Conservation (phyloP, 2,329 filamentous ascomycete genomes). For the Pseudogymnoascus sp. region DNA sequence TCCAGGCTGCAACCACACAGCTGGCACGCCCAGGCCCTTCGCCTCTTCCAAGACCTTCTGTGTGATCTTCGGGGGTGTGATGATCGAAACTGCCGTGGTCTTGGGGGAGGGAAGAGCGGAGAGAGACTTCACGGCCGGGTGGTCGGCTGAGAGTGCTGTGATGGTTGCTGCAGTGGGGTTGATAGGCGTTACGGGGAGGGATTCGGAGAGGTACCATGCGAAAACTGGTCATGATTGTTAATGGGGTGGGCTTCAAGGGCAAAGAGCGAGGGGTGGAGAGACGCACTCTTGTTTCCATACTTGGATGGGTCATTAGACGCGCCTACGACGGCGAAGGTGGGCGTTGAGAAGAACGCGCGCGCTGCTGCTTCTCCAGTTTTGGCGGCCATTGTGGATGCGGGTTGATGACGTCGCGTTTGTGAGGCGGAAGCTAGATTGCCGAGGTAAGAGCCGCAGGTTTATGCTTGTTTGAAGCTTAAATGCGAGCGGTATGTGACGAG, state of each 20-base stretch:
- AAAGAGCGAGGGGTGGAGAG: not conserved
- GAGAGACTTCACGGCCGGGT: constrained; percentile 52
- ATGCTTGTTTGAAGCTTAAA: not conserved
- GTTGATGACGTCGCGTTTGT: not conserved
- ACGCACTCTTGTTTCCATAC: constrained; percentile 76
- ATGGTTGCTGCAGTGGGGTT: constrained; percentile 67
- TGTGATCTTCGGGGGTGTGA: constrained; percentile 78
- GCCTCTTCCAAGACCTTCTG: constrained; percentile 70
- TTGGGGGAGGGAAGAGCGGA: constrained; percentile 56
- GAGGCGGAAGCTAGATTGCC: not conserved
- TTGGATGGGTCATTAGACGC: constrained; percentile 79
- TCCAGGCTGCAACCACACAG: constrained; percentile 87
- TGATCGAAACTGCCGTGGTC: constrained; percentile 72
- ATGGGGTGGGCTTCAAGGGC: constrained; percentile 11
- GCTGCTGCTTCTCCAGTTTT: constrained; percentile 42
- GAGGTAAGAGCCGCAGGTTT: not conserved
- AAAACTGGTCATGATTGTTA: constrained; percentile 54
- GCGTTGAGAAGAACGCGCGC: constrained; percentile 71
- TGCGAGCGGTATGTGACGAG: not conserved
- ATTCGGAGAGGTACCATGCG: constrained; percentile 75
- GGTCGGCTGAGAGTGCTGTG: constrained; percentile 40
- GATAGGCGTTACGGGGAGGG: constrained; percentile 71
- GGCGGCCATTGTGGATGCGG: not conserved
- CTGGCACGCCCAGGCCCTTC: constrained; percentile 60
- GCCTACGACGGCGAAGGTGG: constrained; percentile 80